A percentile compares a stretch with the other conserved stretches of the same genome.
These are phyloP conservation scores for Eutrema yunnanense DNA, from an alignment of 345 rosid genomes.

Conservation along the genomic window DNA sequence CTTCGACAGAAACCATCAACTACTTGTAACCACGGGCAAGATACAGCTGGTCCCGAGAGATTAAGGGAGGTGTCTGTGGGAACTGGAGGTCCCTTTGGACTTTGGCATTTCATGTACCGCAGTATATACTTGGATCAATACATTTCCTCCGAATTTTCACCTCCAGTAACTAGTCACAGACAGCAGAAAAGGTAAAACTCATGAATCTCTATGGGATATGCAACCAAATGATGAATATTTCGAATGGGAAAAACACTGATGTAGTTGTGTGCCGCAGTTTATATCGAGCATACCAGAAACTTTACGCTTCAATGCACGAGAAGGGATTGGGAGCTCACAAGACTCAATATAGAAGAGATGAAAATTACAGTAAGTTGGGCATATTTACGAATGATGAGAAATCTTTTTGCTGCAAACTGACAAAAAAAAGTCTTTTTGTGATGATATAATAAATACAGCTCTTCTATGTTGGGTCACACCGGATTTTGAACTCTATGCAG, in stretches of 20 bases:
- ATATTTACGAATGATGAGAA: neutral
- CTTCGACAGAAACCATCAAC: constrained; percentile 45
- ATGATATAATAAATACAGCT: constrained; percentile 39
- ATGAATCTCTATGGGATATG: neutral
- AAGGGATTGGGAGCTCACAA: constrained; percentile 81
- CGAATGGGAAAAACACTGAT: neutral
- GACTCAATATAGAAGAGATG: constrained; percentile 97
- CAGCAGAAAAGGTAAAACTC: constrained; percentile 75
- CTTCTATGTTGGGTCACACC: constrained; percentile 95
- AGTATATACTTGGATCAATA: constrained; percentile 95
- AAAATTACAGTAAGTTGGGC: constrained; percentile 54
- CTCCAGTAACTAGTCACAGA: constrained; percentile 63
- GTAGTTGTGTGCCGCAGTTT: constrained; percentile 46
- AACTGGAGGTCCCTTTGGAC: constrained; percentile 89
- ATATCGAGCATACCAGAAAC: constrained; percentile 90
- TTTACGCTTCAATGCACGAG: constrained; percentile 84
- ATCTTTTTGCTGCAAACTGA: neutral
- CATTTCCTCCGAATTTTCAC: constrained; percentile 81
- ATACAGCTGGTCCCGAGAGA: constrained; percentile 44
- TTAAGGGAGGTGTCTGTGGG: constrained; percentile 50
- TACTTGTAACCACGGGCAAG: constrained; percentile 3
- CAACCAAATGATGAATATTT: neutral
- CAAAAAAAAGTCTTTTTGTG: neutral
- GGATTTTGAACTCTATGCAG: constrained; percentile 95
- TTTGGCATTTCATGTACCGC: constrained; percentile 98